Base-by-base conservation (phyloP, 371 early-diverging fungal genomes). In the Nosema muscidifuracis region DNA sequence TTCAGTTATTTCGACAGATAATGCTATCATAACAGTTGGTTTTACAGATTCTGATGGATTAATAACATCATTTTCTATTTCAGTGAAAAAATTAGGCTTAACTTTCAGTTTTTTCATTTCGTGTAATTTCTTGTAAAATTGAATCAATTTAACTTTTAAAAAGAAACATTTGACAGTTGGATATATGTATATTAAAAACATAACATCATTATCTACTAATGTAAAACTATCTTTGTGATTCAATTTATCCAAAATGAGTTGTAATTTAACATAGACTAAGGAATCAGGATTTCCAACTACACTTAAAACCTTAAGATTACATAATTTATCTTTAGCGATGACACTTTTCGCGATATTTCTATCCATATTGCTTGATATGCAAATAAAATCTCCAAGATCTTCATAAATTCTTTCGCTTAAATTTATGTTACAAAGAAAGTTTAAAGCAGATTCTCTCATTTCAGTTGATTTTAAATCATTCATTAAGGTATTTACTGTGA, bases 161-260 rank as follows among this genome's bases (percentile, higher is more conserved):
- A 64, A 76, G 0, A 47, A 31, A 57, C 53, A 43, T 24, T 62
- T 61, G 15, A 56, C 36, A 13, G 44, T 53, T 15, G 20, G 24
- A 34, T 56, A 55, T 20, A 53, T 22, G 6, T 40, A 42, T 18
- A 53, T 57, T 13, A 76, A 15, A 34, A 60, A 76, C 6, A 61
- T 16, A 20, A 65, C 22, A 51, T 76, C 76, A 58, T 72, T 76
- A 36, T 76, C 77, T 7, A 40, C 24, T 2, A 67, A 15, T 18
- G 53, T 44, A 22, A 65, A 24, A 0, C 9, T 38, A 18, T 26
- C 47, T 36, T 33, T 56, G n/a, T 24, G 16, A 42, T 4, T n/a
- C 31, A 68, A 44, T 33, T 64, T 60, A 31, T 76, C 68, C 18
- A 64, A 30, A 12, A 76, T 4, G n/a, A 76, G 65, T 57, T 76